Conservation (phyloP, 495 filamentous ascomycete species). For the Clohesyomyces aquaticus region DNA sequence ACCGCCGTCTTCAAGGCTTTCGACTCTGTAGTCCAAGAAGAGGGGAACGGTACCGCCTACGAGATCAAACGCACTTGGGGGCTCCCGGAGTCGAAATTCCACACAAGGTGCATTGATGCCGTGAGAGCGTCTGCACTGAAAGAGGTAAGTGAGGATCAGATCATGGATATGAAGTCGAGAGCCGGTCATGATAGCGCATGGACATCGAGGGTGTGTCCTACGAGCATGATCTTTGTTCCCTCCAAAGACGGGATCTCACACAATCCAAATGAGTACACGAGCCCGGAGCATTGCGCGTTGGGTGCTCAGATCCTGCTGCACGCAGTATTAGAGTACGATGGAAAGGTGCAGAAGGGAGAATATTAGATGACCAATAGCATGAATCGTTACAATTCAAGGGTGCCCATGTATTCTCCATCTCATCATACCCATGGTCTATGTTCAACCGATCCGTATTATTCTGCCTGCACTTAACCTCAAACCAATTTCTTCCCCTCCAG, state of each 20-base stretch:
- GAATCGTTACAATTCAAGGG: too few species aligned
- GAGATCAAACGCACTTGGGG: conserved; percentile 34
- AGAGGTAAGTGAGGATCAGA: conserved; percentile 25
- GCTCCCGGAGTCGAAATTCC: conserved; percentile 36
- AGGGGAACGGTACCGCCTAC: conserved; percentile 27
- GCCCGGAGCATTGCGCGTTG: conserved; percentile 38
- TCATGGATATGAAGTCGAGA: conserved; percentile 34
- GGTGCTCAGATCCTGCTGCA: conserved; percentile 36
- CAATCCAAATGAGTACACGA: conserved; percentile 41
- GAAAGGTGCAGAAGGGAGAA: conserved; percentile 13
- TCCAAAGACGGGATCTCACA: conserved; percentile 37
- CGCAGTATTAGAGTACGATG: conserved; percentile 36
- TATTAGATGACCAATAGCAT: too few species aligned
- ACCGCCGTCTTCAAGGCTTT: conserved; percentile 26
- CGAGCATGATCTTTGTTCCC: conserved; percentile 41
- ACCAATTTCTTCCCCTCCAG: conserved; percentile 6
- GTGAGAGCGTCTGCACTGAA: conserved; percentile 28
- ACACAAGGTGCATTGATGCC: conserved; percentile 28
- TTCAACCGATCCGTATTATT: too few species aligned
- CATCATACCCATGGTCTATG: background rate
- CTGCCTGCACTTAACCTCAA: too few species aligned
- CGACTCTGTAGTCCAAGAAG: conserved; percentile 23
- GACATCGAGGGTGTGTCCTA: conserved; percentile 35
- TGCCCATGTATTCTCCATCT: too few species aligned
- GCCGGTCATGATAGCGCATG: conserved; percentile 39